Conservation (phyloP, 1,284 basidiomycete genomes). For the Ceratobasidium sp. region DNA sequence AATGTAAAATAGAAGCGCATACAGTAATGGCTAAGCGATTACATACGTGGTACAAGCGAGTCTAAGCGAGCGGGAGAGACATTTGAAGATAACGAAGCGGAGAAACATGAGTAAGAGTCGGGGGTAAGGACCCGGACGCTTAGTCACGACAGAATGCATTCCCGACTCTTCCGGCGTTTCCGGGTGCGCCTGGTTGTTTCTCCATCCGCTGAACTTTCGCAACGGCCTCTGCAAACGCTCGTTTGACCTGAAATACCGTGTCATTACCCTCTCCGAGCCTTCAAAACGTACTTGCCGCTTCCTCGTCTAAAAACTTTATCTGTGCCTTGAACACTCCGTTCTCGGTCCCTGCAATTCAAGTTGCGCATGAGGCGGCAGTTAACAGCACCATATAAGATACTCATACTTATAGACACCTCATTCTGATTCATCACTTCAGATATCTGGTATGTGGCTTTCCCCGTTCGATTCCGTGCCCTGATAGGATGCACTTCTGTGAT, state of each 20-base stretch:
- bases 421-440: neutral
- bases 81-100: too few species aligned
- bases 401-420: neutral
- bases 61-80: too few species aligned
- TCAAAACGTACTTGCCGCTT: neutral
- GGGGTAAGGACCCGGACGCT: too few species aligned
- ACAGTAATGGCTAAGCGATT: too few species aligned
- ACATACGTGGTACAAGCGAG: too few species aligned
- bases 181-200: neutral
- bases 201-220: neutral
- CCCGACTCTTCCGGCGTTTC: neutral
- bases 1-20: too few species aligned
- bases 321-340: neutral
- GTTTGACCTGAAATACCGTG: neutral
- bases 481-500: neutral
- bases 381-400: neutral
- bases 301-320: neutral
- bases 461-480: neutral
- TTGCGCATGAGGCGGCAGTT: too few species aligned
- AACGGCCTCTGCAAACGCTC: neutral
- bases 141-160: neutral
- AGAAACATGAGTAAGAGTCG: too few species aligned
- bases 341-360: neutral
- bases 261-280: neutral
- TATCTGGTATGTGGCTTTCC: neutral